Conservation (phyloP, 148 eudicot genomes). For the Camellia lanceoleosa region DNA sequence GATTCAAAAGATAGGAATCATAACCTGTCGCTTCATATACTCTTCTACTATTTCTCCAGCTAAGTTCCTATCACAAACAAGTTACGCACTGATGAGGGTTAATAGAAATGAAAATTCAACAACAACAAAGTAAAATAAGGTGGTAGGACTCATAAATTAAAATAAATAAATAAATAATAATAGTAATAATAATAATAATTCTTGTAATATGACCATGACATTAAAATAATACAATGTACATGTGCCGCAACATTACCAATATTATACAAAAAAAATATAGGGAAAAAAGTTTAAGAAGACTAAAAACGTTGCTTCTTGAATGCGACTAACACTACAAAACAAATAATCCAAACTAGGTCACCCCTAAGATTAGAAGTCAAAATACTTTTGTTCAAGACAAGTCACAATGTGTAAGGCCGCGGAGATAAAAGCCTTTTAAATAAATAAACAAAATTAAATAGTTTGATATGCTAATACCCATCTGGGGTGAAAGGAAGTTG, state of each 20-base stretch:
- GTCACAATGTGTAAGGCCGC: too few relatives aligned
- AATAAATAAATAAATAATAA: too few relatives aligned
- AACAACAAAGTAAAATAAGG: neutral
- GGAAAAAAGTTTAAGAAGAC: neutral
- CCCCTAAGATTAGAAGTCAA: too few relatives aligned
- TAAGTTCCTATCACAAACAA: conserved; percentile 59
- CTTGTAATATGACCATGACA: neutral
- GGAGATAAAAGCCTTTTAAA: too few relatives aligned
- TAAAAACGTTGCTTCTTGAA: too few relatives aligned
- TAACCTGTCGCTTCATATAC: conserved; percentile 69
- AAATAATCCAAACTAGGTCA: too few relatives aligned
- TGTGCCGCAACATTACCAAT: neutral
- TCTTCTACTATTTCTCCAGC: conserved; percentile 90
- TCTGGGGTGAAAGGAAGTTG: too few relatives aligned
- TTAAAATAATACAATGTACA: neutral
- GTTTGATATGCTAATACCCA: too few relatives aligned
- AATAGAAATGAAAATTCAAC: neutral
- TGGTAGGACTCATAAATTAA: neutral
- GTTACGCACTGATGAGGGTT: neutral
- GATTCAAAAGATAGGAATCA: conserved; percentile 8
- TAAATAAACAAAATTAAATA: too few relatives aligned
- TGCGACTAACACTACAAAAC: too few relatives aligned
- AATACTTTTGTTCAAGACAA: too few relatives aligned
- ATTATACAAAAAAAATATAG: neutral
- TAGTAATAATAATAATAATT: neutral